Percentiles rank a stretch among this genome's conserved stretches.
Evolutionary conservation across 1,284 basidiomycete genomes (phyloP).

Genomic region (Cryptococcus sp.): DNA sequence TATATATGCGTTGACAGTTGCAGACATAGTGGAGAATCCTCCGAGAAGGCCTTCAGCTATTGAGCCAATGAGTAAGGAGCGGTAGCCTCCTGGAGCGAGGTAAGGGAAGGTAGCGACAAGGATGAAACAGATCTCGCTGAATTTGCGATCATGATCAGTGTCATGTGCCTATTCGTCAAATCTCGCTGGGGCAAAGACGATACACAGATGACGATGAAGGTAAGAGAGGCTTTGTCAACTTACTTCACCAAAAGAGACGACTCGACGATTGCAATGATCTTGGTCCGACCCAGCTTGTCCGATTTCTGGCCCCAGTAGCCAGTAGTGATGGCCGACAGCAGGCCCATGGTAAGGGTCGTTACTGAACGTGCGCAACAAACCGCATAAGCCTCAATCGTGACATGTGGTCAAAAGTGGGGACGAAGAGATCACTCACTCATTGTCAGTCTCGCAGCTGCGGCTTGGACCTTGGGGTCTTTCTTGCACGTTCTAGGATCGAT

Average conservation of each 20-base stretch:
- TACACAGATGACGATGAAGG: no score
- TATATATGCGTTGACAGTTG: slow-evolving; percentile 75
- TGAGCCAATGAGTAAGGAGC: slow-evolving; percentile 78
- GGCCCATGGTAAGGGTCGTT: slow-evolving; percentile 75
- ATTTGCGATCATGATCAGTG: background rate
- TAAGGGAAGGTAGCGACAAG: slow-evolving; percentile 71
- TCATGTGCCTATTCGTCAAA: slow-evolving; percentile 2
- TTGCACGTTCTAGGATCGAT: slow-evolving; percentile 60
- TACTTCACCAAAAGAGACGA: slow-evolving; percentile 75
- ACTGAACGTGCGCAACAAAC: slow-evolving; percentile 40
- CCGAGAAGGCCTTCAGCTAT: slow-evolving; percentile 80
- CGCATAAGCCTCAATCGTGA: no score
- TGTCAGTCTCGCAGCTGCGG: slow-evolving; percentile 66
- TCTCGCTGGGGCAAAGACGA: no score
- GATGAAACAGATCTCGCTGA: slow-evolving; percentile 74
- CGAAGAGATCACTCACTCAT: slow-evolving; percentile 57
- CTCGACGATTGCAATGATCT: slow-evolving; percentile 69
- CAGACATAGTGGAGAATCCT: slow-evolving; percentile 78
- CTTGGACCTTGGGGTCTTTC: slow-evolving; percentile 70
- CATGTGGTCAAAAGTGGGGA: background rate
- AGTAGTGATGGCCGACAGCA: slow-evolving; percentile 77
- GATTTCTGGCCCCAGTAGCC: slow-evolving; percentile 85
- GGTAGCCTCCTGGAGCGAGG: slow-evolving; percentile 66
- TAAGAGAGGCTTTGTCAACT: slow-evolving; percentile 34
- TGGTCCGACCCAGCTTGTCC: slow-evolving; percentile 73